Evolutionary conservation across 441 rosid species (phyloP).

Genomic region (Erodium trifolium): DNA sequence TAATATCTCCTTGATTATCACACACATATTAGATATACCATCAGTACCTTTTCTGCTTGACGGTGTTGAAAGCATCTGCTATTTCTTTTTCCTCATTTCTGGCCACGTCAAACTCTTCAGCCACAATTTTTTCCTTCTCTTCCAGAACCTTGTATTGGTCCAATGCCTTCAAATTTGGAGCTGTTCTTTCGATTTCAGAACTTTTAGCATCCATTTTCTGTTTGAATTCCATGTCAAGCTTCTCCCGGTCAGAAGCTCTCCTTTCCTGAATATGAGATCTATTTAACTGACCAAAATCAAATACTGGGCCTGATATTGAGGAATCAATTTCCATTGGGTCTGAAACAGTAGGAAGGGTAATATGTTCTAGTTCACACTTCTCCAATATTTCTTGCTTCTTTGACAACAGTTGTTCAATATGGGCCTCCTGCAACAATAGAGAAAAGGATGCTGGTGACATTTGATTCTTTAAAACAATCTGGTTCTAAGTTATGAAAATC

Average conservation of each 20-base stretch:
- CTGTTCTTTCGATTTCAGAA: constrained; percentile 81
- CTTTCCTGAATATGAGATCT: constrained; percentile 69
- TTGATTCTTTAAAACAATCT: constrained; percentile 11
- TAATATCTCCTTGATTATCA: too few species aligned
- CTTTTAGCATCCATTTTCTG: constrained; percentile 64
- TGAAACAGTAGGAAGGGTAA: constrained; percentile 55
- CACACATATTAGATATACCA: not conserved
- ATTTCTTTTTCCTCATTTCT: constrained; percentile 83
- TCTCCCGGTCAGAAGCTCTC: constrained; percentile 75
- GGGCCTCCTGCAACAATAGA: constrained; percentile 55
- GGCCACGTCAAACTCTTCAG: constrained; percentile 79
- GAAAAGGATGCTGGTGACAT: constrained; percentile 21
- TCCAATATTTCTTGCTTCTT: constrained; percentile 72
- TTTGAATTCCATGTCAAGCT: constrained; percentile 64
- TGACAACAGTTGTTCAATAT: constrained; percentile 61
- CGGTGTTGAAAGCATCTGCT: constrained; percentile 70
- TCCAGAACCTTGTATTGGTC: constrained; percentile 84
- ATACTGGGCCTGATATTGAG: constrained; percentile 42
- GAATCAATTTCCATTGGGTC: constrained; percentile 79
- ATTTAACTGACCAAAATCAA: constrained; percentile 75
- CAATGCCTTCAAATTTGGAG: constrained; percentile 94
- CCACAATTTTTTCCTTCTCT: constrained; percentile 73
- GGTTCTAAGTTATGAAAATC: constrained; percentile 11
- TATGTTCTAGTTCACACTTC: constrained; percentile 79
- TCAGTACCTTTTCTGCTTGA: constrained; percentile 67